Evolutionary conservation across 1,284 basidiomycete genomes (phyloP).

Genomic region (Leccinum insigne): DNA sequence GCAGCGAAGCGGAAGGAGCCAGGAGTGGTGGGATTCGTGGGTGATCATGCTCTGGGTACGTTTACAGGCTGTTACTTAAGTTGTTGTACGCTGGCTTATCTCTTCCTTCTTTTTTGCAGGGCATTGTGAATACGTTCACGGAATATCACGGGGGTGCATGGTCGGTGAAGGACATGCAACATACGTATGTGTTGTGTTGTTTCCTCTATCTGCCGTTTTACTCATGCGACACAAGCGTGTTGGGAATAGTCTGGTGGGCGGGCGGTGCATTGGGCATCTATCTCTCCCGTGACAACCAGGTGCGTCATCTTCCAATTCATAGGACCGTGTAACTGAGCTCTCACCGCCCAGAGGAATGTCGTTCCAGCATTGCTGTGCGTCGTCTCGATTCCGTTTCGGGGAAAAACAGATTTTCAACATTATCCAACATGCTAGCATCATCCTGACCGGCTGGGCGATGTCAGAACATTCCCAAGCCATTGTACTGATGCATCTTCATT

Average conservation of each 20-base stretch:
- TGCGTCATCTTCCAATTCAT: constrained; percentile 21
- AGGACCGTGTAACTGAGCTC: background rate
- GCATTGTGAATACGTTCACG: constrained; percentile 88
- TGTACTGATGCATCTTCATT: constrained; percentile 11
- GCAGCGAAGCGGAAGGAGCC: constrained; percentile 65
- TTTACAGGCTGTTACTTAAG: constrained; percentile 7
- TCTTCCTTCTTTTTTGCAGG: constrained; percentile 16
- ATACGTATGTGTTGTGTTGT: constrained; percentile 59
- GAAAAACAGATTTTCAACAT: constrained; percentile 3
- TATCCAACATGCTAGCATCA: constrained; percentile 51
- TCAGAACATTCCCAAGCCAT: constrained; percentile 79
- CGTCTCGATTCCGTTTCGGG: background rate
- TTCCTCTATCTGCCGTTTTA: background rate
- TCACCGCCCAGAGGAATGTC: constrained; percentile 62
- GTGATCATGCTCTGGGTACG: constrained; percentile 88
- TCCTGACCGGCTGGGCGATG: constrained; percentile 96
- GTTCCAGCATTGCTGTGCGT: constrained; percentile 82
- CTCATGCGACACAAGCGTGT: constrained; percentile 32
- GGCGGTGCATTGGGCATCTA: constrained; percentile 90
- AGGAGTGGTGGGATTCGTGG: constrained; percentile 55
- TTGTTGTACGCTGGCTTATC: background rate
- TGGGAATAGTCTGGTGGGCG: constrained; percentile 72
- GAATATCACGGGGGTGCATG: constrained; percentile 81
- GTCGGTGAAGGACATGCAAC: constrained; percentile 95
- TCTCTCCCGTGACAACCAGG: constrained; percentile 81